Base-by-base conservation (phyloP, 1,139 yeast genomes). In the Geotrichum restrictum region DNA sequence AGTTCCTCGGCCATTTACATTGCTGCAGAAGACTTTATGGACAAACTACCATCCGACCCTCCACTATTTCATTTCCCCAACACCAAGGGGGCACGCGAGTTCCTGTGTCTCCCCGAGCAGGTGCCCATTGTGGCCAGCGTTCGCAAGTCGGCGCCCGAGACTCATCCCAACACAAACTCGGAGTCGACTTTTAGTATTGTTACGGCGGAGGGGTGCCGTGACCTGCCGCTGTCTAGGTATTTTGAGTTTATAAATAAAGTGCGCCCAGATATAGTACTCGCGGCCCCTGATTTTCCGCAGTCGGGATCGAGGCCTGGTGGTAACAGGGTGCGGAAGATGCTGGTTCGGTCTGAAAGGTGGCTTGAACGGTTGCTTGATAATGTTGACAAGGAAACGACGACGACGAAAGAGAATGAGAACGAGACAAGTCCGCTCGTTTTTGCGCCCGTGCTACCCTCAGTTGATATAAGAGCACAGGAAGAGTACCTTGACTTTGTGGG, bases 291-390 rank as follows among this genome's bases (percentile, higher is more conserved):
- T 56, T 45, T 62, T 18, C 71, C 74, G 60, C 63, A 48, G 57
- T 64, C 45, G 59, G 65, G 27, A 62, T 63, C 45, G 8, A 49
- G 54, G 29, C 67, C 71, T 3, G 73, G 72, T 13, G 64, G 59
- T 39, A 72, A 72, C 59, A 58, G 75, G 32, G 57, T 65, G 14
- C 62, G 65, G 32, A 71, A 71, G 53, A 70, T 73, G 74, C 57
- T 62, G 18, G 33, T 51, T 14, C 60, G 76, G 10, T 62, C 71
- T 6, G 63, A 62, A 46, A 53, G 55, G 24, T 72, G 76, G 76
- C 53, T 69, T 44, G 54, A 57, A 18, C 52, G 52, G 47, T 55
- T 66, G 32, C 29, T 60, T n/a, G 37, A 16, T 16, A 27, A 43
- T 16, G 44, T 14, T 18, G 53, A 45, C 18, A 34, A 31, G 34